Evolutionary conservation across 768 basidiomycete genomes (phyloP), one percentile per base, ranked within the genome.

Genomic region (Coprinopsis marcescibilis): DNA sequence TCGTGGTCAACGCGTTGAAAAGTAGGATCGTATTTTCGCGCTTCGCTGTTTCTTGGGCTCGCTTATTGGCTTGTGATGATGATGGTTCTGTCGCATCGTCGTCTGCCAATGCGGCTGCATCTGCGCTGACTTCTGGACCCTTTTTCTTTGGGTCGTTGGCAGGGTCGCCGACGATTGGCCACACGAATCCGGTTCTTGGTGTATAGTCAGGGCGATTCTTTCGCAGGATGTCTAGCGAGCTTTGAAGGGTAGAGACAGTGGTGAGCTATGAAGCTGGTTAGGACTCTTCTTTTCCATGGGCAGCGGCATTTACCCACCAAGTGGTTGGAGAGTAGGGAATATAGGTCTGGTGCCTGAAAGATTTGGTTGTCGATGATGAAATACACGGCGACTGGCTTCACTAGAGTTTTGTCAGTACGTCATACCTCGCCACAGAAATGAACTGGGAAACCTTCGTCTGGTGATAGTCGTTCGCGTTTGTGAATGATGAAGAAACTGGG

Each of bases 291-390:
- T 23, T 40, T 21, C 38, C 25, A 6, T 24, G 20, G 25, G 38
- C 20, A 20, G 50, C 21, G 25, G 32, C 50, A 43, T 15, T 48
- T 17, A 42, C 74, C 57, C 60, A 90, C 90, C 57, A 94, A 66
- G 54, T 91, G 81, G 56, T 89, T 89, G 41, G 89, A 89, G 33
- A 94, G 68, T 2, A 94, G 73, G 8, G 82, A 81, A 59, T 93
- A 91, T 26, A 93, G 68, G 54, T 89, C 85, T 8, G 91, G 91
- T 0, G 88, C 80, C 60, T 89, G 88, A 60, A 93, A 93, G 52
- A 93, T 89, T 52, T 87, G 81, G 59, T 86, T 87, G 65, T 92
- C 84, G 68, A 90, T 77, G 58, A 94, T 80, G 59, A 91, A 94
- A 63, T 91, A 94, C 7, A 82, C 84, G 14, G 84, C 85, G 50